Evolutionary conservation across 108 stramenopile species (phyloP), one percentile per base, ranked within the genome.

Genomic region (Discostella stelligeroides): DNA sequence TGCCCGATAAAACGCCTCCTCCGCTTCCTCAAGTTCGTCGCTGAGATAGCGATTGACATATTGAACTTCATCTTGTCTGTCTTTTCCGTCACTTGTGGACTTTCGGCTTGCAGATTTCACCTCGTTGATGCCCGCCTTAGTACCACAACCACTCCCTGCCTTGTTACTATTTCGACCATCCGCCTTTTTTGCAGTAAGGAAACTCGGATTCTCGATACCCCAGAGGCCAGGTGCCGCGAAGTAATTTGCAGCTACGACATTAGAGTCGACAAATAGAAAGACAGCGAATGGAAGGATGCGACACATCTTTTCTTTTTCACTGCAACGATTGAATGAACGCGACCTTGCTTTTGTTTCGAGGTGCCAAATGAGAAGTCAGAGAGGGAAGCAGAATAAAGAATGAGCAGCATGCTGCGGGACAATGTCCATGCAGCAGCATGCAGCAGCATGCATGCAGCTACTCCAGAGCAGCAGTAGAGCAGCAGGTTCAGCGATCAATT

Each of bases 1-100:
- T 12, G 75, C 75, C 63, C 68, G 67, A 30, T 68, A 76, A 53
- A 76, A 69, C 1, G 75, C 60, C 41, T 76, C 75, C 34, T 76
- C 75, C 8, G 75, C 75, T 60, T 49, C 28, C 20, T 76, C 67
- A 17, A 76, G 42, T 14, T 76, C 75, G 40, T 68, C 75, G n/a
- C 23, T 58, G 23, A 59, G 38, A 25, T 66, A 34, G 11, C 68
- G 46, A 30, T 74, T 66, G 34, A 74, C 65, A 29, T 66, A 42
- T 30, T 74, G 30, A 9, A 66, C 64, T 17, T 59, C 63, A 40
- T 66, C 54, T 24, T 63, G 53, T 29, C 40, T 21, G 50, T 48
- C 49, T 14, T 39, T 51, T 0, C 39, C 30, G 0, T 1, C 15
- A 30, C 9, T 13, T 27, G 25, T 25, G 11, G 29, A 27, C 42